Conservation (phyloP, 257 asterid species). For the Linderniella brevidens region DNA sequence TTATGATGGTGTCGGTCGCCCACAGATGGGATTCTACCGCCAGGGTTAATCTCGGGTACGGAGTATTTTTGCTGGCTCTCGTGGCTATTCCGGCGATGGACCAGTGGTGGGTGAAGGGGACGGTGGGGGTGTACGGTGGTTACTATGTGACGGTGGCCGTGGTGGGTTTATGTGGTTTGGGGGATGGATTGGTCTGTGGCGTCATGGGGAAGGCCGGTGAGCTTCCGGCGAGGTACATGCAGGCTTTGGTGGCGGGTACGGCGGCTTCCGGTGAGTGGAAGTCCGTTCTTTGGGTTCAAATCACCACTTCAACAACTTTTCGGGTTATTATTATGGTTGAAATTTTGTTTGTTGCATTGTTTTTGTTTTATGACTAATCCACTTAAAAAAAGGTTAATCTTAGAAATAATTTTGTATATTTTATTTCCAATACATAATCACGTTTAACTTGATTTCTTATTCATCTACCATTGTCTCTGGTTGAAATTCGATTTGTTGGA, state of each 20-base stretch:
- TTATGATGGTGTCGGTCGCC: conserved; percentile 39
- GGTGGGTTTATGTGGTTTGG: conserved; percentile 56
- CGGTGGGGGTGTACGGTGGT: conserved; percentile 57
- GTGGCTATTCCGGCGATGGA: conserved; percentile 65
- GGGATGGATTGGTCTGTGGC: conserved; percentile 81
- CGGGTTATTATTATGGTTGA: too few relatives aligned
- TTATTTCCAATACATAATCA: too few relatives aligned
- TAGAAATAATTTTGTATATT: too few relatives aligned
- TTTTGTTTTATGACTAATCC: too few relatives aligned
- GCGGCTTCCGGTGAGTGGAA: conserved; percentile 64
- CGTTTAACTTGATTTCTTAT: too few relatives aligned
- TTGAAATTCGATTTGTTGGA: too few relatives aligned
- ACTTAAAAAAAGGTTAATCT: too few relatives aligned
- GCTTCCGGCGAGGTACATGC: conserved; percentile 88
- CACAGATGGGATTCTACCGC: conserved; percentile 31
- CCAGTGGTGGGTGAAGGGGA: conserved; percentile 41
- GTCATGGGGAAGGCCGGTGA: conserved; percentile 85
- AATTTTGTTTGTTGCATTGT: too few relatives aligned
- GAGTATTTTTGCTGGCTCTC: conserved; percentile 36
- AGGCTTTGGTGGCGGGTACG: conserved; percentile 90
- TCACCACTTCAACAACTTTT: too few relatives aligned
- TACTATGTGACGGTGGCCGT: conserved; percentile 42
- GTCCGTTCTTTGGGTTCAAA: too few relatives aligned
- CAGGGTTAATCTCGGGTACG: conserved; percentile 58
- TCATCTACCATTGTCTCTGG: too few relatives aligned